phyloP scores from a whole-genome alignment of 257 asterid species.

The Gentiana straminea region DNA sequence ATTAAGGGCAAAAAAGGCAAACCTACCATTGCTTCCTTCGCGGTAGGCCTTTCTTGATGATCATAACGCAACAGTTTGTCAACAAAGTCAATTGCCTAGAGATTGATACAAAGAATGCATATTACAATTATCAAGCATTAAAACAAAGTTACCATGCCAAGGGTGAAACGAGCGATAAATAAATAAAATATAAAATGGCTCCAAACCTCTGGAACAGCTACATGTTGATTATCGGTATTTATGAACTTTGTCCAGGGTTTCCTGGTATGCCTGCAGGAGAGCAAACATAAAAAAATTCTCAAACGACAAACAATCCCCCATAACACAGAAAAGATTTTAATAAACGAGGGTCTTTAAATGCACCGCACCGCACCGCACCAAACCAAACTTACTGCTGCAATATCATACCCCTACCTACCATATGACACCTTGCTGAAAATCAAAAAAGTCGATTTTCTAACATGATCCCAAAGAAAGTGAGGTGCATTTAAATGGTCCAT shows the following conservation, averaged over 20 bases:
- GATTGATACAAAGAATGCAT: not conserved
- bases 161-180: not conserved
- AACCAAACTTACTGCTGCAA: no score
- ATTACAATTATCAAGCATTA: conserved; percentile 1
- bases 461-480: no score
- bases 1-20: not conserved
- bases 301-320: conserved; percentile 3
- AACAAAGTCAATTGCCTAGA: conserved; percentile 88
- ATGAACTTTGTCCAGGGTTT: conserved; percentile 30
- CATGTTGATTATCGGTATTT: conserved; percentile 37
- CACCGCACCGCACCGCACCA: no score
- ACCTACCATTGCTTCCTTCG: conserved; percentile 92
- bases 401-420: no score
- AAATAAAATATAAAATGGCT: not conserved
- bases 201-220: conserved; percentile 71
- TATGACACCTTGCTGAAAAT: no score
- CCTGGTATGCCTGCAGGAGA: conserved; percentile 31
- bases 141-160: not conserved
- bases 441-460: no score
- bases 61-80: conserved; percentile 85
- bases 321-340: not conserved
- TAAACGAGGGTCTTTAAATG: no score
- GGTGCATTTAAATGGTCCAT: no score
- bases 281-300: conserved; percentile 9
- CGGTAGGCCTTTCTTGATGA: conserved; percentile 93